Evolutionary conservation across 352 stramenopile genomes (phyloP), one percentile per base, ranked within the genome.

Genomic region (Pythium rishiriense): DNA sequence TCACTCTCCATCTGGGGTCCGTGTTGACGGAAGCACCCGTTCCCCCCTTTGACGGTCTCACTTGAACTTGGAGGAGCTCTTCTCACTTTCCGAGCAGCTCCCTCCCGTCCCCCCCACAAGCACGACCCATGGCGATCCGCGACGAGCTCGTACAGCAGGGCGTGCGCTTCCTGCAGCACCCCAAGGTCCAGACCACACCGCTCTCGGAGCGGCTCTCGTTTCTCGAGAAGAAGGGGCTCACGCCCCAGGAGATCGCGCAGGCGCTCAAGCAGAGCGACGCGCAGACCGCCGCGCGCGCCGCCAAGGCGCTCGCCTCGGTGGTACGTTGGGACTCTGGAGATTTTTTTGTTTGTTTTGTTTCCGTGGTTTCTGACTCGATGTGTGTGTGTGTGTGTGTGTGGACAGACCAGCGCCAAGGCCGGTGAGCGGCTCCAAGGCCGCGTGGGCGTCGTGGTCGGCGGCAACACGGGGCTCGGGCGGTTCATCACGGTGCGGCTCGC

Each of bases 151-250:
- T 92, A 45, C 64, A 81, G 64, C 82, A 90, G 56, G 81, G 83
- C 63, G 79, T 92, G 70, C 83, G 83, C 57, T 92, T 92, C 64
- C 64, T 92, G 68, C 79, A 88, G 70, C 81, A 92, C 67, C 74
- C 83, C 1, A 86, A 87, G 48, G 83, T 92, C 53, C 83, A 91
- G 67, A 75, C 88, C 63, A 88, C 81, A 64, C 81, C 83, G 48
- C 74, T 93, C 9, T 90, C 83, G 1, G 79, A 91, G 64, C 76
- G 82, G 7, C 69, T 91, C 49, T 68, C 68, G 61, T 93, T 91
- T 59, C 68, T 91, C 19, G 81, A 90, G 71, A 91, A 91, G 71
- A 93, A 91, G 62, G 81, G 81, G 0, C 71, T 91, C 25, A 88
- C 81, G 51, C 70, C 82, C 24, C 70, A 84, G 56, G 82, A 91